A percentile compares a stretch with the other conserved stretches of the same genome.
Evolutionary conservation across 1,284 basidiomycete genomes (phyloP).

Genomic region (Trichosporon inkin): DNA sequence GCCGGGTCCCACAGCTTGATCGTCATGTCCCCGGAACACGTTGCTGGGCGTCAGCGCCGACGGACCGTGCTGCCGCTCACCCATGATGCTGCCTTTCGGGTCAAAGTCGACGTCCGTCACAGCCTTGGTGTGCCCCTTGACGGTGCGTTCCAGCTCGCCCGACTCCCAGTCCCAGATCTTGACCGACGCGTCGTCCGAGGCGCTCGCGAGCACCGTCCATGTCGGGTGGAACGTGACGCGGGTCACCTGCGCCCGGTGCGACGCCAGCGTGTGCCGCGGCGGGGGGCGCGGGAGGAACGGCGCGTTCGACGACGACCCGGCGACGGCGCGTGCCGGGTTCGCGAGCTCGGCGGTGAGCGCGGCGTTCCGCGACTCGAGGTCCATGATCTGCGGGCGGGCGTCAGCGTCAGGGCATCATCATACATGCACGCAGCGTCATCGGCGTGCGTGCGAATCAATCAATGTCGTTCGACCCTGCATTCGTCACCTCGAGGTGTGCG

Average conservation of each 20-base stretch:
- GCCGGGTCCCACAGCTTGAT: conserved; percentile 88
- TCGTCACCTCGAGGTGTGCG: conserved; percentile 1
- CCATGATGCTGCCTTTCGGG: conserved; percentile 71
- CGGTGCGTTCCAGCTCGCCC: conserved; percentile 82
- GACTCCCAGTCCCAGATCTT: conserved; percentile 97
- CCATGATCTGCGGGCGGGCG: conserved; percentile 64
- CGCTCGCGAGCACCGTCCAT: conserved; percentile 75
- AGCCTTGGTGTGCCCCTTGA: conserved; percentile 87
- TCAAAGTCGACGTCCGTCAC: conserved; percentile 86
- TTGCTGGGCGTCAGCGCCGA: conserved; percentile 56
- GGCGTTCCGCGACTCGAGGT: conserved; percentile 73
- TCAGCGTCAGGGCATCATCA: background rate
- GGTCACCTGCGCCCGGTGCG: conserved; percentile 73
- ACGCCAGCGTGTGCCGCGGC: conserved; percentile 70
- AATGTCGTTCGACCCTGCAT: background rate
- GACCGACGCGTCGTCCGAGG: conserved; percentile 79
- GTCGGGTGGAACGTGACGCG: conserved; percentile 80
- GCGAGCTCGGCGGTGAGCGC: conserved; percentile 70
- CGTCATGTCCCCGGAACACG: conserved; percentile 82
- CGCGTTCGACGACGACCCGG: conserved; percentile 58
- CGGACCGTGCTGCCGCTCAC: conserved; percentile 55
- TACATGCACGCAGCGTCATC: background rate
- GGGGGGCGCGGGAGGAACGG: conserved; percentile 77
- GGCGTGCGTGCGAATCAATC: too few species aligned
- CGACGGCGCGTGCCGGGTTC: conserved; percentile 45